A percentile compares a stretch with the other conserved stretches of the same genome.
These are phyloP conservation scores for Stachybotrys echinatus DNA, from an alignment of 2,329 filamentous ascomycete species.

Conservation along the genomic window DNA sequence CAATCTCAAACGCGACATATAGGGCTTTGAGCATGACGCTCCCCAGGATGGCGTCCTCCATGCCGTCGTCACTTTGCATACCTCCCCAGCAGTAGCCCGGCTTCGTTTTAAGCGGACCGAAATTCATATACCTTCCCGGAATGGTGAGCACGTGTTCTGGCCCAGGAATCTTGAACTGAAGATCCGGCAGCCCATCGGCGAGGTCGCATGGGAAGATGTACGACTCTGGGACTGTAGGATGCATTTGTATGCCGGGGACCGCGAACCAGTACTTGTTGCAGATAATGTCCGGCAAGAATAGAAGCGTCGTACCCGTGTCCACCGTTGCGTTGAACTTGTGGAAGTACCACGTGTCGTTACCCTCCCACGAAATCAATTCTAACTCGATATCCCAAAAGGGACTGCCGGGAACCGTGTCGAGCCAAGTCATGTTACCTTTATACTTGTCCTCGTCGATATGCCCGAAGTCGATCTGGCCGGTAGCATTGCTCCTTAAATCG, in stretches of 20 bases:
- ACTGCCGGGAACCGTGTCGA: conserved; percentile 23
- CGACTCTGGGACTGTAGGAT: conserved; percentile 34
- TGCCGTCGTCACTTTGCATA: conserved; percentile 52
- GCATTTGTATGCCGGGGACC: conserved; percentile 47
- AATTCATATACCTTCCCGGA: conserved; percentile 50
- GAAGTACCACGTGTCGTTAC: conserved; percentile 43
- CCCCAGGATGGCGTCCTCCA: conserved; percentile 62
- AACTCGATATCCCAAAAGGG: conserved; percentile 42
- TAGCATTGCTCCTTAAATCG: conserved; percentile 42
- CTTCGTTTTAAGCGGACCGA: conserved; percentile 42
- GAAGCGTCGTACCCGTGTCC: conserved; percentile 65
- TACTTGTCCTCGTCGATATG: conserved; percentile 35
- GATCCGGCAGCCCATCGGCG: conserved; percentile 48
- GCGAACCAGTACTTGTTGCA: conserved; percentile 54
- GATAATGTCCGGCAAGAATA: conserved; percentile 54
- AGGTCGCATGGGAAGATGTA: conserved; percentile 54
- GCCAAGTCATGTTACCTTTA: conserved; percentile 36
- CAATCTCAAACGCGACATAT: conserved; percentile 66
- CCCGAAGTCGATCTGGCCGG: conserved; percentile 48
- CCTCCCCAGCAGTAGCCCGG: conserved; percentile 66
- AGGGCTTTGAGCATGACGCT: conserved; percentile 75
- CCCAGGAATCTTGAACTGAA: conserved; percentile 48
- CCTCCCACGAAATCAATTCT: conserved; percentile 34
- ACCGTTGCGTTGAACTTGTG: conserved; percentile 49
- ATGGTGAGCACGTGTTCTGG: conserved; percentile 45